These are phyloP conservation scores for Batkoa obscura DNA, from an alignment of 371 early-diverging fungal genomes.

Conservation along the genomic window DNA sequence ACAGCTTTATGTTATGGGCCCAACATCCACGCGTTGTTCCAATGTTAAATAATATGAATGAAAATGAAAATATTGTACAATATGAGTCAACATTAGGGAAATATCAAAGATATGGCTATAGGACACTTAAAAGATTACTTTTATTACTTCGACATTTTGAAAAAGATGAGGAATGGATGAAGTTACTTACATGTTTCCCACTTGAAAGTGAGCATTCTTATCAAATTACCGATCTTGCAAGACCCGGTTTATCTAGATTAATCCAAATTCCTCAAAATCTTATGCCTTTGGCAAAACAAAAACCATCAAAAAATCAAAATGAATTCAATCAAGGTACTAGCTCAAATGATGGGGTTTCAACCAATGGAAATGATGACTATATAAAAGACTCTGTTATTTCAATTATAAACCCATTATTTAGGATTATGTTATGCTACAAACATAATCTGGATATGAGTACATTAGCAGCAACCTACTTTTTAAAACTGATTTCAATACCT, in stretches of 20 bases:
- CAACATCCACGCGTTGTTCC: not conserved
- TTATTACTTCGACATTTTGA: not conserved
- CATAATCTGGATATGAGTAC: not conserved
- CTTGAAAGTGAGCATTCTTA: not conserved
- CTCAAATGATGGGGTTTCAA: too few species aligned
- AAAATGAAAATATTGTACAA: not conserved
- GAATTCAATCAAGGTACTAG: too few species aligned
- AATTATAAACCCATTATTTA: not conserved
- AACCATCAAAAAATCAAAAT: too few species aligned
- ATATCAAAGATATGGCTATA: not conserved
- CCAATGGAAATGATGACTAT: too few species aligned
- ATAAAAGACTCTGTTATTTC: not conserved
- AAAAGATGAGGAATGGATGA: not conserved
- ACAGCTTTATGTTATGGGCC: conserved; percentile 1
- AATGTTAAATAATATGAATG: not conserved
- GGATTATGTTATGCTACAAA: not conserved
- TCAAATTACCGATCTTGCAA: not conserved
- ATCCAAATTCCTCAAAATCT: not conserved
- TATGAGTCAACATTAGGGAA: not conserved
- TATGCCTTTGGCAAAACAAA: not conserved
- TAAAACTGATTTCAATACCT: not conserved
- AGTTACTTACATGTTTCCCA: not conserved
- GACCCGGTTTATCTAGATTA: not conserved
- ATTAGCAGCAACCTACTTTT: not conserved
- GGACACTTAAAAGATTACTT: not conserved